phyloP scores from a whole-genome alignment of 352 stramenopile genomes.

The Blastocystis sp. region DNA sequence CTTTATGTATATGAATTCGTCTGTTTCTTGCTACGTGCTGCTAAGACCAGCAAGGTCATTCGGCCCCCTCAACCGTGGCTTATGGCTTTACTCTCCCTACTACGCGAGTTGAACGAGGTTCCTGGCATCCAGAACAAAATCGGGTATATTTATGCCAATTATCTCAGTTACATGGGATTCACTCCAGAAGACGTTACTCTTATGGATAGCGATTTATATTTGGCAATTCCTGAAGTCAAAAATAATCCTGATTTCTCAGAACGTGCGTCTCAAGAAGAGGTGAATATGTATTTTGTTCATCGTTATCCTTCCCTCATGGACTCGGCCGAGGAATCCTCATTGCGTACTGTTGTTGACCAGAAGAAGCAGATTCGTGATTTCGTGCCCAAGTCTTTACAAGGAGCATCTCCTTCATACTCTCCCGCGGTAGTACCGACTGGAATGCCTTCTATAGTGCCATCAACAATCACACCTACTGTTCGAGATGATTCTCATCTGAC shows the following conservation, averaged over 20 bases:
- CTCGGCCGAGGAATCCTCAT: neutral
- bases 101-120: conserved; percentile 9
- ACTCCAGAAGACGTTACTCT: neutral
- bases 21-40: conserved; percentile 1
- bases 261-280: neutral
- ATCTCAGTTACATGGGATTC: conserved; percentile 4
- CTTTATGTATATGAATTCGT: conserved; percentile 43
- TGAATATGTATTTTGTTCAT: conserved; percentile 1
- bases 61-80: conserved; percentile 21
- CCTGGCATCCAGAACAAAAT: conserved; percentile 30
- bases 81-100: conserved; percentile 34
- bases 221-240: conserved; percentile 37
- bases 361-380: conserved; percentile 34
- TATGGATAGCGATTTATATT: neutral
- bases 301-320: neutral
- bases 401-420: neutral
- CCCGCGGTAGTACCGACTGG: neutral
- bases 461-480: neutral
- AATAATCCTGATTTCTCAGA: conserved; percentile 31
- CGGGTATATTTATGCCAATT: neutral
- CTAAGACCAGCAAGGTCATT: conserved; percentile 29
- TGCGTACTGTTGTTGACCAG: neutral
- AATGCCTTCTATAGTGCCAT: neutral
- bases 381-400: neutral
- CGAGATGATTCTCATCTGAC: neutral